Conservation (phyloP, 1,139 yeast species). For the Geotrichum cucujoidarum region DNA sequence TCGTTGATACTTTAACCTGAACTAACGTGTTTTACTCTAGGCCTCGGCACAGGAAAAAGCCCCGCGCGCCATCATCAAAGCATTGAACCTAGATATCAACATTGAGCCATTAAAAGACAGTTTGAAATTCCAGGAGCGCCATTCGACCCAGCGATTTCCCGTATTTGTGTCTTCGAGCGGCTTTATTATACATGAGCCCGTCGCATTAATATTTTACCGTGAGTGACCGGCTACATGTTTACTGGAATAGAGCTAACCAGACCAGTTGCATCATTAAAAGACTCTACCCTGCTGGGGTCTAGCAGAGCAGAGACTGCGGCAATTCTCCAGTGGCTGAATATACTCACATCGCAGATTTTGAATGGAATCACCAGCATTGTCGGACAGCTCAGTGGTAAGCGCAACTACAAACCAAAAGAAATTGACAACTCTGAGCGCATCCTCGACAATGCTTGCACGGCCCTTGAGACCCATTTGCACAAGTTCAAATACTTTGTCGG, state of each 20-base stretch:
- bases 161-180: conserved; percentile 79
- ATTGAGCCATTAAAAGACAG: conserved; percentile 44
- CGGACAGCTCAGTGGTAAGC: conserved; percentile 46
- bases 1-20: too few species aligned
- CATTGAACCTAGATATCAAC: conserved; percentile 66
- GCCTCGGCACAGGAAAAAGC: too few species aligned
- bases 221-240: too few species aligned
- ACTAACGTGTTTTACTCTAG: too few species aligned
- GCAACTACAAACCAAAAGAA: conserved; percentile 74
- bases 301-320: conserved; percentile 62
- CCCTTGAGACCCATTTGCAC: conserved; percentile 41
- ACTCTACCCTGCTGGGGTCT: conserved; percentile 53
- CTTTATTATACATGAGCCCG: conserved; percentile 66
- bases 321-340: conserved; percentile 77
- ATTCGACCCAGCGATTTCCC: conserved; percentile 75
- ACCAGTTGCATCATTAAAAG: conserved; percentile 33
- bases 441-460: conserved; percentile 35
- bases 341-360: conserved; percentile 66
- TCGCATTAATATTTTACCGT: conserved; percentile 60
- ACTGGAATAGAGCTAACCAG: too few species aligned
- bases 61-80: conserved; percentile 68
- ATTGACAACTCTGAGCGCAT: conserved; percentile 54
- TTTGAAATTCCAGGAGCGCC: conserved; percentile 46
- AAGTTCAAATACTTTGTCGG: conserved; percentile 86
- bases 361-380: conserved; percentile 40